A percentile compares a stretch with the other conserved stretches of the same genome.
Evolutionary conservation across 805 yeast species (phyloP).

Genomic region (Tetrapisispora arboricola): DNA sequence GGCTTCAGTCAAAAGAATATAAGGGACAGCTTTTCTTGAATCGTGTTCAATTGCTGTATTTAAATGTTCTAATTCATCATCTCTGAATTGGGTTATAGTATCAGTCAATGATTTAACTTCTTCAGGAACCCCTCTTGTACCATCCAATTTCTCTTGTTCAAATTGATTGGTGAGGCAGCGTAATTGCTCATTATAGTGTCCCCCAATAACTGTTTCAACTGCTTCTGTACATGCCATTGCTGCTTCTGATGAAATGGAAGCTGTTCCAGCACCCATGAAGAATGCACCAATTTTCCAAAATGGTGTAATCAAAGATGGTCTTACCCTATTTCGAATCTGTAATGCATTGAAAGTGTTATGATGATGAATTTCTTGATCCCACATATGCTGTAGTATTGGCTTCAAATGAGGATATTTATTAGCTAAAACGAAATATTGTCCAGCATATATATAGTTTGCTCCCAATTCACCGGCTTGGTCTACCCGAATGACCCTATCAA

Average conservation of each 20-base stretch:
- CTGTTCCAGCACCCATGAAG: conserved; percentile 79
- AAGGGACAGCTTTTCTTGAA: conserved; percentile 89
- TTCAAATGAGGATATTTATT: conserved; percentile 62
- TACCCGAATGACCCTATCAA: conserved; percentile 72
- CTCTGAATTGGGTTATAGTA: conserved; percentile 68
- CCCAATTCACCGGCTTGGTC: conserved; percentile 98
- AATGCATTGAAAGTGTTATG: conserved; percentile 73
- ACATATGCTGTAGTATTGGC: conserved; percentile 84
- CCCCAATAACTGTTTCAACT: conserved; percentile 95
- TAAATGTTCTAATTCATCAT: conserved; percentile 89
- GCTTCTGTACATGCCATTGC: conserved; percentile 99
- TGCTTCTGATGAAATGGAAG: conserved; percentile 80
- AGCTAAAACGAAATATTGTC: conserved; percentile 72
- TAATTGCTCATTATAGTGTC: conserved; percentile 86
- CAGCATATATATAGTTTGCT: conserved; percentile 85
- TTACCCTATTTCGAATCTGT: conserved; percentile 66
- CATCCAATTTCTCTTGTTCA: conserved; percentile 30
- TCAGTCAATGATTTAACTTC: conserved; percentile 51
- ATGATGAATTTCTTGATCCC: conserved; percentile 95
- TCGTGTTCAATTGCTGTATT: conserved; percentile 90
- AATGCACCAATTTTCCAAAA: conserved; percentile 89
- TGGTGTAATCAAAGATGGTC: conserved; percentile 90
- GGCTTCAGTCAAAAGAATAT: conserved; percentile 76
- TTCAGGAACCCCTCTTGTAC: conserved; percentile 16
- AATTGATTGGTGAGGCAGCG: conserved; percentile 63